Base-by-base conservation (phyloP, 2,329 filamentous ascomycete genomes). In the Fusarium agapanthi region DNA sequence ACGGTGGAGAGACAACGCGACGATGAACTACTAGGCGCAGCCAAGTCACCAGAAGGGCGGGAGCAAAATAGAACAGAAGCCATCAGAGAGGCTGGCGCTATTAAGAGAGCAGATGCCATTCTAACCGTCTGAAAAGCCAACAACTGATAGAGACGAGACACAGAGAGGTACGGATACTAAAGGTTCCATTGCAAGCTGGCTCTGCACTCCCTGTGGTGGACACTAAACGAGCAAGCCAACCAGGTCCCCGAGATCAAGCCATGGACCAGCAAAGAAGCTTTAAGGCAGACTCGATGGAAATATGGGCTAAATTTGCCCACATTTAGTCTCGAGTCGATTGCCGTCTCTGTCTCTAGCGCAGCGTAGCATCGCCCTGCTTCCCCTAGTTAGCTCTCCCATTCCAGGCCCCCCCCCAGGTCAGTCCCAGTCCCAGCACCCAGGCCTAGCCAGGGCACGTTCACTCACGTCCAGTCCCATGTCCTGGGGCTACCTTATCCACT, bases 1-100 rank as follows among this genome's bases (percentile, higher is more conserved):
- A 72, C 53, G 61, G 74, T 74, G 74, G 70, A 63, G 74, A 60
- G 66, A 38, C 20, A 47, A 57, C 63, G 61, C 72, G 66, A 41
- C n/a, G 54, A 61, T 67, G 67, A 74, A 72, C 63, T 48, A 61
- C 61, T 61, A 59, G 63, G 68, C 73, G 74, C 67, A 76, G 73
- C 48, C 54, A 44, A 38, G 50, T 65, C 37, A 40, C 24, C 34
- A 48, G 64, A 69, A 69, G 61, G 59, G 59, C 59, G 59, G 65
- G 62, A 72, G 65, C 47, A 73, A 37, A 62, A 67, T 40, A 70
- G 47, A 71, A 54, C n/a, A 48, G 61, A 53, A 56, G 20, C 24
- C 63, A 70, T 56, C 60, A 64, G 41, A 64, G 41, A 54, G 37
- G 61, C 61, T 63, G 60, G 58, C 58, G 62, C 56, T 40, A 44